Evolutionary conservation across 305 asterid genomes (phyloP), one percentile per base, ranked within the genome.

Genomic region (Salvia sclarea): DNA sequence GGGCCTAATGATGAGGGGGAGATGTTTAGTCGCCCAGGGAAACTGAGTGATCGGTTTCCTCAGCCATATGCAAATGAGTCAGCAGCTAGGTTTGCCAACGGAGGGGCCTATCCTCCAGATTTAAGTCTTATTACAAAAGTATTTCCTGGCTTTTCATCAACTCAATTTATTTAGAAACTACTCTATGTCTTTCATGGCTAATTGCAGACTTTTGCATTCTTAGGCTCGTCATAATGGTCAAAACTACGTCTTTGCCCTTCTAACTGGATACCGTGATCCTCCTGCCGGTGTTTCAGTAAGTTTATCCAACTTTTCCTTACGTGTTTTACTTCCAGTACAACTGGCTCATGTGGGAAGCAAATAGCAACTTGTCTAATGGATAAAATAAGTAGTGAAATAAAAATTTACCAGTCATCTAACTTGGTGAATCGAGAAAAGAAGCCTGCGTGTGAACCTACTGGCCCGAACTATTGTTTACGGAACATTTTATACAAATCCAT

Each of bases 91-190:
- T 90, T 88, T 77, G 97, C 97, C 21, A 88, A 90, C 78, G 97
- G 96, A 82, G 97, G 97, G 60, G 97, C 97, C 71, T 90, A 90
- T 77, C 97, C 97, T 79, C 97, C 97, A 33, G 96, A 90, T 76
- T 72, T 88, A 76, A 90, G 97, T 83, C 94, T 90, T 60, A 80
- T 90, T 41, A 90, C 96, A 65, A 90, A 90, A 77, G 97, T 88
- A 81, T 58, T 54, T 71, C 24, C 50, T 74, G 58, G 31, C 62
- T 75, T 45, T 53, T 28, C 22, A 38, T 54, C 61, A 22, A 24
- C 24, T 56, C 70, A 35, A 13, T 57, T 60, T 54, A 24, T 61
- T 33, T 8, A 17, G 48, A 50, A 60, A 3, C n/a, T 38, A 54
- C 61, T 69, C 31, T 72, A 17, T 43, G 24, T 61, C 18, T 60